phyloP scores from a whole-genome alignment of 139 green algal genomes.

The Monoraphidium neglectum region DNA sequence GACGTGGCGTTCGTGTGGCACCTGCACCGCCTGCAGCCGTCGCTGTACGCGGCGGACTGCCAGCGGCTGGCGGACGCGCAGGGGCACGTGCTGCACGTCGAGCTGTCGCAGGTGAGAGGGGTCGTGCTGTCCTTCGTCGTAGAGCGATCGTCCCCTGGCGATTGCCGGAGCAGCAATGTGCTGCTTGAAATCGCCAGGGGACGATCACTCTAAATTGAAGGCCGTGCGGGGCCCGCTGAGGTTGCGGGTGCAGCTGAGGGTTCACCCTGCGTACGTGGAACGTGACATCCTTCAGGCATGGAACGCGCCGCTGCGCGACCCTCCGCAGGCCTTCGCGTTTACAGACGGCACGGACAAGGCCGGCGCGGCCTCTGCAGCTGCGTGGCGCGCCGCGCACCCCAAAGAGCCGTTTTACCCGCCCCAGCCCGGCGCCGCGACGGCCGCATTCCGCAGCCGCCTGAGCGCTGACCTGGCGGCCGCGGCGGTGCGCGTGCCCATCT shows the following conservation, averaged over 20 bases:
- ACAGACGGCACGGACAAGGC: slow-evolving; percentile 13
- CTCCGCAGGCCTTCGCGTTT: slow-evolving; percentile 17
- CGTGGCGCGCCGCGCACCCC: slow-evolving; percentile 6
- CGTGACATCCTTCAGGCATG: too few species aligned
- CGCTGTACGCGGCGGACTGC: slow-evolving; percentile 29
- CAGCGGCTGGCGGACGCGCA: not conserved
- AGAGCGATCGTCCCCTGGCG: too few species aligned
- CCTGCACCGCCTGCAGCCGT: slow-evolving; percentile 41
- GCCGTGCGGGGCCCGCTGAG: too few species aligned
- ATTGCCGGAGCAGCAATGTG: too few species aligned
- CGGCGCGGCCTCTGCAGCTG: slow-evolving; percentile 5
- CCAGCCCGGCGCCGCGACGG: not conserved
- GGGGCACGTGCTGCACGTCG: slow-evolving; percentile 5
- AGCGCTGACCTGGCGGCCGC: slow-evolving; percentile 31
- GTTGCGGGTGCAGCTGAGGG: too few species aligned
- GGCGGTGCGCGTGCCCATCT: slow-evolving; percentile 29
- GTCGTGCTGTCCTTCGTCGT: too few species aligned
- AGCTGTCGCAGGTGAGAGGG: slow-evolving; percentile 8
- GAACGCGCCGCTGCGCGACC: too few species aligned
- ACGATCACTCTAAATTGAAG: too few species aligned
- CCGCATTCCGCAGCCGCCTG: slow-evolving; percentile 5
- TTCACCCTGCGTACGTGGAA: too few species aligned
- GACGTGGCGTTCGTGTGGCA: slow-evolving; percentile 45
- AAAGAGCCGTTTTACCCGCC: slow-evolving; percentile 20
- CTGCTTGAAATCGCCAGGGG: too few species aligned